phyloP scores from a whole-genome alignment of 768 basidiomycete species.

The Amyloporia xantha region DNA sequence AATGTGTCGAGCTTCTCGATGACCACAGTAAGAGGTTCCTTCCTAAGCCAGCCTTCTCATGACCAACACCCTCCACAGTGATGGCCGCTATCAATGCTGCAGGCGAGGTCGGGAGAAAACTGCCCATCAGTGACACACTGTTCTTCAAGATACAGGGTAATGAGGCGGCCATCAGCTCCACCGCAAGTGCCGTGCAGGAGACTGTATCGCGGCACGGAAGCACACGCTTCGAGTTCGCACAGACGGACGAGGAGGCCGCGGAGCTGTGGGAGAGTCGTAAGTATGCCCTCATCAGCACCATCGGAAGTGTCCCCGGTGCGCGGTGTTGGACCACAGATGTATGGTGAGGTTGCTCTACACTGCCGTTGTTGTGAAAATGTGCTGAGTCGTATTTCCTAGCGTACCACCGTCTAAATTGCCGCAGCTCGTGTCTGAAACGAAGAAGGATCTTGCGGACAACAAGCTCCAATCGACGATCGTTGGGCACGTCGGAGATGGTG shows the following conservation, averaged over 20 bases:
- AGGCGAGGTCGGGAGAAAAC: slow-evolving; percentile 47
- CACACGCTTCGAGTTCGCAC: slow-evolving; percentile 59
- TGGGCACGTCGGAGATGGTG: slow-evolving; percentile 73
- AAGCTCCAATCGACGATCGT: slow-evolving; percentile 62
- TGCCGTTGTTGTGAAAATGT: too few species aligned
- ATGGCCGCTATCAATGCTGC: slow-evolving; percentile 57
- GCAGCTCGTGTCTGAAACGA: slow-evolving; percentile 59
- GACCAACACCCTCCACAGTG: slow-evolving; percentile 33
- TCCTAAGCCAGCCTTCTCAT: not conserved
- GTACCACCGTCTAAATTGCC: slow-evolving; percentile 64
- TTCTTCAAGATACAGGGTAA: slow-evolving; percentile 84
- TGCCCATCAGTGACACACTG: slow-evolving; percentile 59
- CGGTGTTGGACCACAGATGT: slow-evolving; percentile 73
- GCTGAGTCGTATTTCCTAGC: slow-evolving; percentile 25
- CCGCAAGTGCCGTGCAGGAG: slow-evolving; percentile 50
- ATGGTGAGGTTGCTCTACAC: slow-evolving; percentile 46
- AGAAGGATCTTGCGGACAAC: slow-evolving; percentile 52
- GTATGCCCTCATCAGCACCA: slow-evolving; percentile 50
- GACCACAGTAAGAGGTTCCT: slow-evolving; percentile 27
- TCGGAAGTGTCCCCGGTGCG: slow-evolving; percentile 51
- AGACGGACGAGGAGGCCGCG: slow-evolving; percentile 54
- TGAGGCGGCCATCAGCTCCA: slow-evolving; percentile 26
- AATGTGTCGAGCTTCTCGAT: slow-evolving; percentile 84
- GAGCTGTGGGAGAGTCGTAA: slow-evolving; percentile 73
- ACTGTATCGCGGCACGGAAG: slow-evolving; percentile 66